Base-by-base conservation (phyloP, 2,329 filamentous ascomycete genomes). In the Metarhizium sp. region DNA sequence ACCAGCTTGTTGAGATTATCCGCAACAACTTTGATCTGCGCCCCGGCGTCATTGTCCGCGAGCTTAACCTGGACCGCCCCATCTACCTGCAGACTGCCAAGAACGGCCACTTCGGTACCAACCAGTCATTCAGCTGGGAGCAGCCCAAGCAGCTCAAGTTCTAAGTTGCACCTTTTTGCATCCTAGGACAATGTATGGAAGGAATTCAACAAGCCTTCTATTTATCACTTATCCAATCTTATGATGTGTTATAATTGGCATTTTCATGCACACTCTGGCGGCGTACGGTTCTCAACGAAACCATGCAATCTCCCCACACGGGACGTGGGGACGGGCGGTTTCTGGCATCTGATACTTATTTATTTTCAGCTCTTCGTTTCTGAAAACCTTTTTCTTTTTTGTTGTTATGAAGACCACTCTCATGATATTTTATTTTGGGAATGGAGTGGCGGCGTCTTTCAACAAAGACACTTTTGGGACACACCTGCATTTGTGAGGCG, bases 11-110 rank as follows among this genome's bases (percentile, higher is more conserved):
- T 67, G 76, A 91, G 73, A 96, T 99, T 75, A 92, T 99, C 78
- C 82, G 83, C 69, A 81, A 86, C 71, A 97, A 99, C 88, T 99
- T 99, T 71, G 92, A 99, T 78, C 85, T 99, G 75, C 86, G 94
- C 69, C 94, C 94, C 57, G 94, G 94, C 86, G 91, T 96, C 74
- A 97, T 99, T 69, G 94, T 97, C 77, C 90, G 90, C 80, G 92
- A 96, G 79, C 88, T 99, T 63, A 87, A 94, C 78, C 84, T 99
- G 63, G 87, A 85, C 75, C 90, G 91, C 77, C 94, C 94, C 71
- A 96, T 97, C 81, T 99, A 99, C 87, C 85, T 85, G 83, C 84
- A 92, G 81, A 99, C 94, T 57, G 94, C 94, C 78, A 96, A 96
- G 89, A 97, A 97, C 79, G 94, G 94, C 67, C 94, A 99, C 85